A percentile compares a stretch with the other conserved stretches of the same genome.
phyloP scores from a whole-genome alignment of 306 rosid species.

The Fragaria ananassa region DNA sequence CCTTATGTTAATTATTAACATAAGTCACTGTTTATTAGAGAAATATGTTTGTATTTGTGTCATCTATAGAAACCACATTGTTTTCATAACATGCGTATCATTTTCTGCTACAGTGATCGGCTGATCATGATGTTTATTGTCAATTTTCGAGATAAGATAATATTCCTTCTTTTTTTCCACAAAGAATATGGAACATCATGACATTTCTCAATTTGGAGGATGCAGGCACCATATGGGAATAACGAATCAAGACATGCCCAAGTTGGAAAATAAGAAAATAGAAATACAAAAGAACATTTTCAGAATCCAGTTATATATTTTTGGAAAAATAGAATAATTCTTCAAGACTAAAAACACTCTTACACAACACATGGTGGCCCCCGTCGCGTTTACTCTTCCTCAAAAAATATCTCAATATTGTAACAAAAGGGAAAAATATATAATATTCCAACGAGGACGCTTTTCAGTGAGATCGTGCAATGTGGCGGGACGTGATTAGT shows the following conservation, averaged over 20 bases:
- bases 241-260: background rate
- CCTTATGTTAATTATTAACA: background rate
- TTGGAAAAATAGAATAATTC: too few species aligned
- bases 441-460: background rate
- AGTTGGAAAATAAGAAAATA: background rate
- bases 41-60: background rate
- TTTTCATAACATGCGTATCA: background rate
- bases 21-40: background rate
- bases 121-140: background rate
- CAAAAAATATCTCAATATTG: too few species aligned
- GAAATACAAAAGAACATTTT: background rate
- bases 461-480: slow-evolving; percentile 19
- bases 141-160: background rate
- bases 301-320: background rate
- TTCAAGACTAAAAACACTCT: too few species aligned
- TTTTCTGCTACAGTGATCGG: background rate
- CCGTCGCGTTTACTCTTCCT: too few species aligned
- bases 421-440: too few species aligned
- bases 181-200: background rate
- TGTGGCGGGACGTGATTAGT: slow-evolving; percentile 28
- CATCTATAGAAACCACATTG: background rate
- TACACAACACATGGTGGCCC: too few species aligned
- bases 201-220: background rate
- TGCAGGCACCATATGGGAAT: background rate
- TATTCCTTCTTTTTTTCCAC: too few species aligned